Evolutionary conservation across 2,329 filamentous ascomycete genomes (phyloP), one percentile per base, ranked within the genome.

Genomic region (Thielaviopsis euricoi): DNA sequence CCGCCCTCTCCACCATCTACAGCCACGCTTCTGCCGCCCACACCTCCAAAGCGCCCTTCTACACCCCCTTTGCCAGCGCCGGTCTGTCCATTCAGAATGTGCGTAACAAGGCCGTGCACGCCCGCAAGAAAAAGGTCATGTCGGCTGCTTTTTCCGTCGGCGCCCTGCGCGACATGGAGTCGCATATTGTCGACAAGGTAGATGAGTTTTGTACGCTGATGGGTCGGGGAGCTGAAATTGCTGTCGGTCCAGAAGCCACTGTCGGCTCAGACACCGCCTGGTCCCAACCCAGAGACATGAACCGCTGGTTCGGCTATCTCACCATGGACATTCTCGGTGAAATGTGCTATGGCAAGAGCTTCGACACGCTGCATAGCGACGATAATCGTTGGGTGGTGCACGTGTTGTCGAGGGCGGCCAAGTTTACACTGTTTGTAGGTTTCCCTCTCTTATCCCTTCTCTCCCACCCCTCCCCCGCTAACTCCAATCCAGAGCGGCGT

Each of bases 41-140:
- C 61, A 79, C 84, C 29, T 73, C 76, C 68, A 87, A 88, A 71
- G 77, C 83, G 48, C 76, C 82, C 63, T 87, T 87, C 71, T 88
- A 88, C 71, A 78, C 85, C 62, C 82, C 82, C 48, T 87, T 87
- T 66, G 81, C 82, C 1, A 82, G 85, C 58, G 84, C 83, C 17
- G 79, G 81, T 1, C 79, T 82, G 64, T 87, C 87, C 71, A 87
- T 85, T 1, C 84, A 87, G 71, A 87, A 85, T 70, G 76, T 76
- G 1, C 83, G 86, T 56, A 81, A 87, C 66, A 86, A 85, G 70
- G 70, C 74, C 0, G 71, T 80, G 49, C 85, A 89, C 66, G 83
- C 83, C 29, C 80, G 84, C 56, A 87, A 88, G 74, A 74, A 85
- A 46, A 76, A 83, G 25, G 83, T 87, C 26, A 72, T 89, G 40